Conservation (phyloP, 768 basidiomycete genomes). For the Saitozyma sp. region DNA sequence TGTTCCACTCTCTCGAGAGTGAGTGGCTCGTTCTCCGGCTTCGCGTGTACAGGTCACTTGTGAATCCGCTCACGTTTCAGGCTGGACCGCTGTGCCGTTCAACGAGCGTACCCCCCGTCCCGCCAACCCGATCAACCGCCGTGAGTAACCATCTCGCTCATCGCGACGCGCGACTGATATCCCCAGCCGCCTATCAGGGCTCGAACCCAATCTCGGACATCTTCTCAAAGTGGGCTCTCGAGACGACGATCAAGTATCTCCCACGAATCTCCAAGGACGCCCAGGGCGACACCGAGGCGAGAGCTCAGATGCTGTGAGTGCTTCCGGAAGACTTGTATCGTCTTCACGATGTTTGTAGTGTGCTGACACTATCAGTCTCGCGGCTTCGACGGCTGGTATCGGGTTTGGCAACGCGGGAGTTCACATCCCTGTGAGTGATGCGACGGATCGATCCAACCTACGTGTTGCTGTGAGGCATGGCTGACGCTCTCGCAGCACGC, state of each 20-base stretch:
- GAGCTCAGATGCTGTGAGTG: constrained; percentile 83
- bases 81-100: constrained; percentile 57
- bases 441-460: not conserved
- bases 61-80: not conserved
- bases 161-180: not conserved
- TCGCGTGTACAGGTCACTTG: not conserved
- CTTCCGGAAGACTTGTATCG: not conserved
- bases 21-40: constrained; percentile 45
- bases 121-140: constrained; percentile 81
- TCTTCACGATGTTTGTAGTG: not conserved
- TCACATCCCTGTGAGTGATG: constrained; percentile 56
- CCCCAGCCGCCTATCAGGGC: constrained; percentile 43
- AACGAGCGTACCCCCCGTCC: constrained; percentile 87
- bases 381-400: constrained; percentile 90
- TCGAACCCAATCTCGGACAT: constrained; percentile 74
- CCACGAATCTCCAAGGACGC: constrained; percentile 79
- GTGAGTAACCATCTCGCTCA: constrained; percentile 47
- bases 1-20: constrained; percentile 97
- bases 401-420: constrained; percentile 58
- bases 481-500: constrained; percentile 34
- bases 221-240: constrained; percentile 87
- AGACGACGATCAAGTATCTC: constrained; percentile 81
- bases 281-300: constrained; percentile 72
- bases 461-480: not conserved
- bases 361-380: constrained; percentile 60